Evolutionary conservation across 352 stramenopile species (phyloP).

Genomic region (Salisapilia sapeloensis): DNA sequence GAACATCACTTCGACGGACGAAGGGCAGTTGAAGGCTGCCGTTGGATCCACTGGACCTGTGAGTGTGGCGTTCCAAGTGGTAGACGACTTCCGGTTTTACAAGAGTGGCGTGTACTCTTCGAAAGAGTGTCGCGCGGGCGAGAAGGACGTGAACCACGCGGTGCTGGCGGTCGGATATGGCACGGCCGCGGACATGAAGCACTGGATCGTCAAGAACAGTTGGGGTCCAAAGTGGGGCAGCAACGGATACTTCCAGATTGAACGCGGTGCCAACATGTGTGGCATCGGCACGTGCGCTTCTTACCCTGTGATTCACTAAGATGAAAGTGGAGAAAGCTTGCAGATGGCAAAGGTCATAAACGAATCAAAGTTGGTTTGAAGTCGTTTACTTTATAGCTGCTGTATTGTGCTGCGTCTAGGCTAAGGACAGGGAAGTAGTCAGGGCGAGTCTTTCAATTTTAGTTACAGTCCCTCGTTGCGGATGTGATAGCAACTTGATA

Average conservation of each 20-base stretch:
- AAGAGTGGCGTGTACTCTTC: constrained; percentile 79
- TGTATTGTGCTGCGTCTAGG: too few species aligned
- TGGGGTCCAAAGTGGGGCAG: constrained; percentile 88
- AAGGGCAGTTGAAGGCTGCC: constrained; percentile 51
- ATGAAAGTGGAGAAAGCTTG: too few species aligned
- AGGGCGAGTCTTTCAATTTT: too few species aligned
- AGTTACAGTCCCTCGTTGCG: too few species aligned
- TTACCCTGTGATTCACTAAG: constrained; percentile 61
- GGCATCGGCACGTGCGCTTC: constrained; percentile 75
- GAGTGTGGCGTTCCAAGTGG: constrained; percentile 77
- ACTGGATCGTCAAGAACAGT: constrained; percentile 98
- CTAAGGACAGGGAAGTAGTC: too few species aligned
- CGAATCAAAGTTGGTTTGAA: too few species aligned
- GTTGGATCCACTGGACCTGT: constrained; percentile 55
- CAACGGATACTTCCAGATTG: constrained; percentile 92
- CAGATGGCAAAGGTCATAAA: too few species aligned
- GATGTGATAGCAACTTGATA: too few species aligned
- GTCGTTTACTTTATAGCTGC: too few species aligned
- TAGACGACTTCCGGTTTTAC: constrained; percentile 82
- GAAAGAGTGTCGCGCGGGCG: constrained; percentile 58
- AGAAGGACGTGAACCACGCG: constrained; percentile 81
- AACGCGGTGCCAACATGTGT: constrained; percentile 82
- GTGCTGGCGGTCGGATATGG: constrained; percentile 96
- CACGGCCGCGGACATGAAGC: constrained; percentile 69
- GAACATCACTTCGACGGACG: constrained; percentile 72